Evolutionary conservation across 805 yeast species (phyloP), one percentile per base, ranked within the genome.

Genomic region (Yamadazyma sp.): DNA sequence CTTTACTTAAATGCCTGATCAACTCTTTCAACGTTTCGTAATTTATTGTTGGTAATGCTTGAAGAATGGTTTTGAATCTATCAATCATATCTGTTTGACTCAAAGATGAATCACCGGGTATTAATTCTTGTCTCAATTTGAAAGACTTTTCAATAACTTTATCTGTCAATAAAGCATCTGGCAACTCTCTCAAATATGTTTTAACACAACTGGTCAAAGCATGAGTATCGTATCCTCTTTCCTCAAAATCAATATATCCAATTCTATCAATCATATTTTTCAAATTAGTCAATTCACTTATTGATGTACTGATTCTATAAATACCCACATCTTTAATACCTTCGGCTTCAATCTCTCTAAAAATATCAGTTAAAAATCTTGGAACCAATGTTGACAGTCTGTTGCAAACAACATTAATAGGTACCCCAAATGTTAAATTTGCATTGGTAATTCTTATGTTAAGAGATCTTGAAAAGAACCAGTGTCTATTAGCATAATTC

Each of bases 291-390:
- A 76, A 60, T 23, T 71, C 75, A 39, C 69, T 62, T 18, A 75
- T 44, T 0, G 80, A 73, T 0, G 80, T 72, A 51, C 78, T 71
- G 43, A 75, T 76, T 55, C 98, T 77, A 56, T 91, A 91, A 10
- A 91, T 68, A 12, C 98, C 98, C 35, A 86, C 85, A 53, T 89
- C 97, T 46, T 86, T 88, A 19, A 91, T 56, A 0, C 98, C 96
- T 35, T 89, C 76, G n/a, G 69, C 60, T 56, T 91, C 98, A 44
- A 91, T 84, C 47, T 82, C 93, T 30, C 70, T 70, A 46, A 88
- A 69, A 28, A 91, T 60, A 38, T 72, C 70, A 23, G 72, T 78
- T 38, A 89, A 77, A 27, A 89, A 75, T 5, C 53, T 60, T 1
- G 98, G 98, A 21, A 80, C 63, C 2, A 60, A 42, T 0, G 78